Conservation (phyloP, 495 filamentous ascomycete species). For the Extremus antarcticus region DNA sequence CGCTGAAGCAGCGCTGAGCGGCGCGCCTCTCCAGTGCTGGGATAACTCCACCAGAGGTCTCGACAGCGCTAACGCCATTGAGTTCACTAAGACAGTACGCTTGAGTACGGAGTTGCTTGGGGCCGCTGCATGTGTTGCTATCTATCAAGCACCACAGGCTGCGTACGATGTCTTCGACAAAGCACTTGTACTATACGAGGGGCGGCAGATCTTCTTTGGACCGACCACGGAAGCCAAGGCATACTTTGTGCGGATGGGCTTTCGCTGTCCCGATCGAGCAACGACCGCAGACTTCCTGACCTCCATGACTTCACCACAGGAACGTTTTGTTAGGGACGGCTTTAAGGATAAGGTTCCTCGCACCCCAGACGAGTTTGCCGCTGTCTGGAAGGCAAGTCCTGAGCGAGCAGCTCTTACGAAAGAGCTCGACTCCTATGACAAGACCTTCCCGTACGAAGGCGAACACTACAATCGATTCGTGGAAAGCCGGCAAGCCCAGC, state of each 20-base stretch:
- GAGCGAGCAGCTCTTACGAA: conserved; percentile 52
- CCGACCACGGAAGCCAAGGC: conserved; percentile 20
- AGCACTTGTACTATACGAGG: conserved; percentile 33
- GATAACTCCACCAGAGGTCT: conserved; percentile 36
- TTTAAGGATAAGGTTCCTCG: conserved; percentile 56
- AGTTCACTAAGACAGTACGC: conserved; percentile 35
- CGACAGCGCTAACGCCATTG: conserved; percentile 35
- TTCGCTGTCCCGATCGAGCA: conserved; percentile 46
- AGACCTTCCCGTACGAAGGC: conserved; percentile 50
- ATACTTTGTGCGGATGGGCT: conserved; percentile 46
- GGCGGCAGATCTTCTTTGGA: conserved; percentile 34
- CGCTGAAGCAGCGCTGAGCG: conserved; percentile 30
- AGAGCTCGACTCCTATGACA: conserved; percentile 63
- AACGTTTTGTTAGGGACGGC: conserved; percentile 49
- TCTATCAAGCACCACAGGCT: conserved; percentile 32
- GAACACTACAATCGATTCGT: conserved; percentile 57
- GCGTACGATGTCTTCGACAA: conserved; percentile 35
- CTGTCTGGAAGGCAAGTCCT: conserved; percentile 63
- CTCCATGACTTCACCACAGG: conserved; percentile 55
- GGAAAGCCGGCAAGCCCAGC: conserved; percentile 52
- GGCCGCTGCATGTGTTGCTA: conserved; percentile 30
- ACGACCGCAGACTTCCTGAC: conserved; percentile 65
- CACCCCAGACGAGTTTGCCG: conserved; percentile 59
- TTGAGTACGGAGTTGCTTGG: conserved; percentile 29
- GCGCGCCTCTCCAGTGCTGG: conserved; percentile 33